Evolutionary conservation across 352 stramenopile genomes (phyloP), one percentile per base, ranked within the genome.

Genomic region (Globisporangium barbulae): DNA sequence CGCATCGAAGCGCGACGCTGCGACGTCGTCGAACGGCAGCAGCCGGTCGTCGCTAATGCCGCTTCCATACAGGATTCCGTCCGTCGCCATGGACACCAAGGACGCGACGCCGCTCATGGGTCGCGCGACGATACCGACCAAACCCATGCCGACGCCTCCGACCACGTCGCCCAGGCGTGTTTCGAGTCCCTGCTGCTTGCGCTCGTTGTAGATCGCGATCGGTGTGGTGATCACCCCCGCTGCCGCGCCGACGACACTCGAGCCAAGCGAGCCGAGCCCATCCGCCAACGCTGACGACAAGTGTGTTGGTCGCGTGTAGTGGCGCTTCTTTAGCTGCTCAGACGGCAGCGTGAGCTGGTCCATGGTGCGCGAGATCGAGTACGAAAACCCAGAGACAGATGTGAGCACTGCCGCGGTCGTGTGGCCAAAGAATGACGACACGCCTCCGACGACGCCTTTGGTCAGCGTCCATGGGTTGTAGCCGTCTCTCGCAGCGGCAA

Each of bases 401-500:
- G 83, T 83, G 7, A 95, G 75, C 12, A 74, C 79, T 37, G 84
- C 86, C 42, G 82, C 72, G 1, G 84, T 89, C 3, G 83, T 76
- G 67, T 93, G 86, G 0, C 83, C 74, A n/a, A 88, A 62, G 52
- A 93, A 87, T 30, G 84, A 93, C n/a, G 69, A 72, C 19, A 91
- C 71, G 50, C 86, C 86, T 17, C 76, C 74, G 28, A 89, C 62
- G 3, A 95, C 69, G 4, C 84, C 86, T 50, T 90, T 89, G 2
- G 81, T 92, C 30, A 95, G 64, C 17, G 76, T 71, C 81, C 82
- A 92, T 45, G 86, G 86, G 61, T 77, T 91, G 73, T 91, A 93
- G 17, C 86, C 84, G 59, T 90, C 76, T 60, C 72, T 65, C n/a
- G 76, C 81, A 5, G 83, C 81, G 13, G 81, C 73, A 3, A 93